A percentile compares a stretch with the other conserved stretches of the same genome.
Conservation (phyloP, 176 grass and related monocot species). For the Zoysia pacifica region DNA sequence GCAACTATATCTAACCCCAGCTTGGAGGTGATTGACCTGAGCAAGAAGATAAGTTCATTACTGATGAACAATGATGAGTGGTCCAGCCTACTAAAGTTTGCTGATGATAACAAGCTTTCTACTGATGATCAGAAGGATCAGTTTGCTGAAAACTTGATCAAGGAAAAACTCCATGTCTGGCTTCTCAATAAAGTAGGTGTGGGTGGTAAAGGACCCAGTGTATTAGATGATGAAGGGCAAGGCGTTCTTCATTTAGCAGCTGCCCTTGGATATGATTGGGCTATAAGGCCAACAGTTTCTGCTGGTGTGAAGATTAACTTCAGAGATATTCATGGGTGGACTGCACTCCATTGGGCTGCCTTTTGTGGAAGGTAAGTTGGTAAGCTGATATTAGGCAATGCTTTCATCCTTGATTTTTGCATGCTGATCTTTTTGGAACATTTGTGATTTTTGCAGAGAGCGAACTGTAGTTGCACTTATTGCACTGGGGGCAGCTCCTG, state of each 20-base stretch:
- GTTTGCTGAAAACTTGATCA: conserved; percentile 71
- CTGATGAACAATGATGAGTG: conserved; percentile 66
- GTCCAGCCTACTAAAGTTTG: conserved; percentile 71
- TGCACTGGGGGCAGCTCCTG: conserved; percentile 65
- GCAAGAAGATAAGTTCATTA: conserved; percentile 65
- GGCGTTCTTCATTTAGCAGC: conserved; percentile 79
- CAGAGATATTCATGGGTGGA: conserved; percentile 84
- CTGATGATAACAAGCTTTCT: conserved; percentile 52
- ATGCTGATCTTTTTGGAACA: conserved; percentile 24
- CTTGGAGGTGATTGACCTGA: conserved; percentile 57
- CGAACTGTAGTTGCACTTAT: conserved; percentile 64
- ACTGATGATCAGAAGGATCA: conserved; percentile 52
- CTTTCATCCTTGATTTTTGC: not conserved
- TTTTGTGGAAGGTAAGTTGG: conserved; percentile 70
- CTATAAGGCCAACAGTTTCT: conserved; percentile 59
- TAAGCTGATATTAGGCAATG: not conserved
- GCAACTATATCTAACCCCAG: conserved; percentile 41
- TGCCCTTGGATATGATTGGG: conserved; percentile 92
- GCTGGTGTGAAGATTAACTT: conserved; percentile 80
- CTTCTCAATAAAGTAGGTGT: conserved; percentile 72
- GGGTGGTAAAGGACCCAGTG: conserved; percentile 66
- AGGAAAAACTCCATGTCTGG: conserved; percentile 73
- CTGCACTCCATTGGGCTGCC: conserved; percentile 88
- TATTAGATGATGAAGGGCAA: conserved; percentile 85
- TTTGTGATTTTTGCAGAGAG: conserved; percentile 56